A percentile compares a stretch with the other conserved stretches of the same genome.
Conservation (phyloP, 148 eudicot genomes). For the Nepenthes mirabilis region DNA sequence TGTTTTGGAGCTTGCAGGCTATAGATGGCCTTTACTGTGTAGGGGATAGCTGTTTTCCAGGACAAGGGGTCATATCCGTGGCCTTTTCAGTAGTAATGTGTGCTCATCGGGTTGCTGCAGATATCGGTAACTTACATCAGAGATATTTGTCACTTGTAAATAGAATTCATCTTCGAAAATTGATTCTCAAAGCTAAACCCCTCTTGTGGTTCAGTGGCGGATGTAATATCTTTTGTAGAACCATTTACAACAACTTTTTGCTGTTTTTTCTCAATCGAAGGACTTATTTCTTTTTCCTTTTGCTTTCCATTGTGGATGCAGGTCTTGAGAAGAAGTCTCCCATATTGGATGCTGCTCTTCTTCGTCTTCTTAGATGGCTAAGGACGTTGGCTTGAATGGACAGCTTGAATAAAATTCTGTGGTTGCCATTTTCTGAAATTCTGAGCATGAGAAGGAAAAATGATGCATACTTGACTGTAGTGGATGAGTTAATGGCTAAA, state of each 20-base stretch:
- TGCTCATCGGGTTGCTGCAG: slow-evolving; percentile 96
- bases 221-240: too few relatives aligned
- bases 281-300: too few relatives aligned
- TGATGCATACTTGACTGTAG: too few relatives aligned
- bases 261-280: too few relatives aligned
- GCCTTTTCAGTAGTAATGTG: slow-evolving; percentile 98
- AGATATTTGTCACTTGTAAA: too few relatives aligned
- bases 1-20: slow-evolving; percentile 38
- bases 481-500: too few relatives aligned
- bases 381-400: slow-evolving; percentile 68
- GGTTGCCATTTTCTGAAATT: slow-evolving; percentile 13
- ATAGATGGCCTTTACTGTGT: slow-evolving; percentile 88
- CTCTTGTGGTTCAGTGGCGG: too few relatives aligned
- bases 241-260: too few relatives aligned
- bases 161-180: too few relatives aligned
- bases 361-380: slow-evolving; percentile 79
- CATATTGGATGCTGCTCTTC: slow-evolving; percentile 69
- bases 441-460: background rate
- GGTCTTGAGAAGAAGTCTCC: slow-evolving; percentile 79
- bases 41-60: slow-evolving; percentile 99
- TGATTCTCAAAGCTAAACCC: too few relatives aligned
- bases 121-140: slow-evolving; percentile 49
- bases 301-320: slow-evolving; percentile 1
- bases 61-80: slow-evolving; percentile 96
- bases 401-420: background rate